Evolutionary conservation across 352 stramenopile species (phyloP), one percentile per base, ranked within the genome.

Genomic region (Sclerospora graminicola): DNA sequence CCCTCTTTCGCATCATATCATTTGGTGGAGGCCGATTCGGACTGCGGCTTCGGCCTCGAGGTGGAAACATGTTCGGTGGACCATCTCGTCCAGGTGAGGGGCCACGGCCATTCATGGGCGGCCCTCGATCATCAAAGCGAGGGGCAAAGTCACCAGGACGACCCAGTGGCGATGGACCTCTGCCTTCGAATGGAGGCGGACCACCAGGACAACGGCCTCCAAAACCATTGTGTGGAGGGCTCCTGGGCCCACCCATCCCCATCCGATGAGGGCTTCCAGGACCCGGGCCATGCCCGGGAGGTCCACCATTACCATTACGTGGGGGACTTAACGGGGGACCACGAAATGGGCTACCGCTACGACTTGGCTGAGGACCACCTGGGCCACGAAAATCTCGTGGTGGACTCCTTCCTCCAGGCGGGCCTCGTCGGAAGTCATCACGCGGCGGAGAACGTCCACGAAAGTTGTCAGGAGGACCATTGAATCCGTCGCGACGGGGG

Each of bases 1-100:
- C 57, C 48, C 61, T 58, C 30, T 72, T 69, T 41, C 45, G 55
- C 53, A 67, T 66, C 40, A 60, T 60, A 7, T 56, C 49, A 9
- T 30, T 38, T 19, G 57, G 55, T 16, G 42, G 43, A 26, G 54
- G 62, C 7, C 58, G 62, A 2, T 58, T 61, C 5, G 58, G 56
- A 40, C 64, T 76, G 16, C 60, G 66, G 37, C 62, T 76, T 8
- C 63, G 60, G 40, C 63, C 56, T 26, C 61, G 61, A 29, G 61
- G 53, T 28, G 52, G 53, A 55, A 60, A 61, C 48, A 64, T 63
- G 13, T 54, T 50, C 9, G 48, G 48, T 13, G 52, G 52, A 8
- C 55, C 50, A 48, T 63, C 36, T 40, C 45, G 46, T 48, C 40
- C 38, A 26, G 36, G 48, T 2, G 43, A 53, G 1, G 28, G 35